Evolutionary conservation across 331 rosid genomes (phyloP).

Genomic region (Acacia concinna): DNA sequence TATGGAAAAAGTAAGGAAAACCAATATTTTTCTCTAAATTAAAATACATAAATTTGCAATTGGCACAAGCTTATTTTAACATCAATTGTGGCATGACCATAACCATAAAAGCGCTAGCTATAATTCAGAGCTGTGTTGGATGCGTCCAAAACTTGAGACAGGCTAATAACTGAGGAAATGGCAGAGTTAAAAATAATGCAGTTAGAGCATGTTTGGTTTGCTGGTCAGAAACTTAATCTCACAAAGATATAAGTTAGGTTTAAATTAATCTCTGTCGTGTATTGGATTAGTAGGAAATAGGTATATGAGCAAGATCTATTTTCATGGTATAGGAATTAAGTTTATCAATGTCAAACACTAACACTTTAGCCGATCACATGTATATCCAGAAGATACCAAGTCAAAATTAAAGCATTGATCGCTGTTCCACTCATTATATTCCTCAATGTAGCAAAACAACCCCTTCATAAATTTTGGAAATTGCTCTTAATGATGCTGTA

Average conservation of each 20-base stretch:
- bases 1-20: neutral
- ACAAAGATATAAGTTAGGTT: neutral
- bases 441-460: neutral
- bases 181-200: neutral
- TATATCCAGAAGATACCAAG: neutral
- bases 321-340: neutral
- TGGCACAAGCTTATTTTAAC: neutral
- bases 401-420: neutral
- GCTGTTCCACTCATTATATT: neutral
- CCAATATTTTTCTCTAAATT: neutral
- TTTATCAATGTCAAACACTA: neutral
- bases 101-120: neutral
- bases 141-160: neutral
- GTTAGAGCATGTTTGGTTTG: neutral
- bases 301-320: neutral
- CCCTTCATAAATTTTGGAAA: neutral
- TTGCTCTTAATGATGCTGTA: neutral
- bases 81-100: neutral
- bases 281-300: neutral
- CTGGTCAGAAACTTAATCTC: neutral
- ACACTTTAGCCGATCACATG: neutral
- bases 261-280: neutral
- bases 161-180: neutral
- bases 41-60: neutral
- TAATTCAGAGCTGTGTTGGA: neutral